These are phyloP conservation scores for Malassezia sympodialis DNA, from an alignment of 1,284 basidiomycete genomes.

Conservation along the genomic window DNA sequence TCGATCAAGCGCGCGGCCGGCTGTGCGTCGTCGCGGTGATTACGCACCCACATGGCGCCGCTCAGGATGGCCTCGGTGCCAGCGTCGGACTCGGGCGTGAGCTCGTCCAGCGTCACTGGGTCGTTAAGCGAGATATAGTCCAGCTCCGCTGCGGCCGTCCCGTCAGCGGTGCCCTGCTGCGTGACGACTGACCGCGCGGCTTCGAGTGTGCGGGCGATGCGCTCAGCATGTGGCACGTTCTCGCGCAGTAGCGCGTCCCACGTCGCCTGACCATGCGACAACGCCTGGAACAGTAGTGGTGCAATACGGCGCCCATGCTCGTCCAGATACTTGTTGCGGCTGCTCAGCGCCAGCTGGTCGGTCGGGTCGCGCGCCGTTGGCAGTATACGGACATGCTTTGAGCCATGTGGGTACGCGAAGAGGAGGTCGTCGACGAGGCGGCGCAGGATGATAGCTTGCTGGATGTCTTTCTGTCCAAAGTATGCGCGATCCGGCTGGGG, in stretches of 20 bases:
- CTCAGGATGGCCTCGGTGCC: slow-evolving; percentile 62
- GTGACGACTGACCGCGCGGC: slow-evolving; percentile 22
- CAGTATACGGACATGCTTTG: slow-evolving; percentile 60
- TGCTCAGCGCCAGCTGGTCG: slow-evolving; percentile 70
- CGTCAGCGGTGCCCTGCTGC: slow-evolving; percentile 10
- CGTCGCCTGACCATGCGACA: slow-evolving; percentile 54
- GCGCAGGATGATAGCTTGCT: slow-evolving; percentile 78
- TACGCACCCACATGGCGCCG: slow-evolving; percentile 70
- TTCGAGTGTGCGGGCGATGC: slow-evolving; percentile 23
- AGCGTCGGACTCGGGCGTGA: slow-evolving; percentile 38
- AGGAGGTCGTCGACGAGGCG: slow-evolving; percentile 75
- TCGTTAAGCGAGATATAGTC: slow-evolving; percentile 89
- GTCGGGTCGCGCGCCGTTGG: slow-evolving; percentile 64
- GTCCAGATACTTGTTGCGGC: slow-evolving; percentile 77
- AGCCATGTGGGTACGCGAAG: slow-evolving; percentile 61
- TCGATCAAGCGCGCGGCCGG: slow-evolving; percentile 84
- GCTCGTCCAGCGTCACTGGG: slow-evolving; percentile 57
- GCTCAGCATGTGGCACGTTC: slow-evolving; percentile 11
- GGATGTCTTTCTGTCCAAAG: slow-evolving; percentile 97
- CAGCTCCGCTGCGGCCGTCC: slow-evolving; percentile 53
- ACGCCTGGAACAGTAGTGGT: slow-evolving; percentile 62
- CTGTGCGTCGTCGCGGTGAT: slow-evolving; percentile 20
- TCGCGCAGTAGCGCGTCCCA: slow-evolving; percentile 20
- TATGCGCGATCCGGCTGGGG: slow-evolving; percentile 75
- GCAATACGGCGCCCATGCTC: slow-evolving; percentile 60